Evolutionary conservation across 768 basidiomycete species (phyloP).

Genomic region (Collybia sordida): DNA sequence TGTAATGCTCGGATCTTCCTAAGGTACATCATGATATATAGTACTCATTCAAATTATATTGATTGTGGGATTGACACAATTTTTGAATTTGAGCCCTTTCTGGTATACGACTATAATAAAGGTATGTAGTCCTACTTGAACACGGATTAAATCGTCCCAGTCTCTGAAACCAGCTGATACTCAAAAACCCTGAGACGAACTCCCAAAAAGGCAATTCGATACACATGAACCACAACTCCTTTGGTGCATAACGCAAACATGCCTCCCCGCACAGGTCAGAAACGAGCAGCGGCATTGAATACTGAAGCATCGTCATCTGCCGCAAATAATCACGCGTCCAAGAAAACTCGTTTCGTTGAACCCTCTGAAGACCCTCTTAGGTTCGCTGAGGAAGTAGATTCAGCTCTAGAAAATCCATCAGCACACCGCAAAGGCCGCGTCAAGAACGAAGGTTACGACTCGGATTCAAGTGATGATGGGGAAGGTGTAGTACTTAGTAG

Average conservation of each 20-base stretch:
- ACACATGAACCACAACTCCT: background rate
- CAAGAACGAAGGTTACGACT: constrained; percentile 86
- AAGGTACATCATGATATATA: too few relatives aligned
- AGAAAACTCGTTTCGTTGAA: constrained; percentile 80
- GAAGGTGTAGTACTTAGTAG: constrained; percentile 91
- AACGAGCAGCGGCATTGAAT: constrained; percentile 31
- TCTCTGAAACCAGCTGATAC: too few relatives aligned
- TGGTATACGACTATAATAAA: too few relatives aligned
- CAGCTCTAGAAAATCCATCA: constrained; percentile 65
- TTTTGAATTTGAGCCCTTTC: too few relatives aligned
- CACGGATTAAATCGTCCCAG: too few relatives aligned
- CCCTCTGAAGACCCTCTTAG: constrained; percentile 72
- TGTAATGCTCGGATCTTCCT: too few relatives aligned
- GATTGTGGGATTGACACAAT: too few relatives aligned
- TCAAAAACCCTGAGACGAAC: too few relatives aligned
- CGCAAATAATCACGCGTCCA: constrained; percentile 33
- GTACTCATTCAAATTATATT: too few relatives aligned
- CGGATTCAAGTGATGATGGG: constrained; percentile 92
- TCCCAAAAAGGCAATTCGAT: background rate
- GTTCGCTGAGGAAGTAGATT: constrained; percentile 80
- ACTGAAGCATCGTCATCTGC: constrained; percentile 26
- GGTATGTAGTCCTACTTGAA: too few relatives aligned
- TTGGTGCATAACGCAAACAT: constrained; percentile 13
- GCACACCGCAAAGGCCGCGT: constrained; percentile 69
- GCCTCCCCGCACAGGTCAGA: constrained; percentile 32